Conservation (phyloP, 495 filamentous ascomycete species). For the Aspergillus cavernicola region DNA sequence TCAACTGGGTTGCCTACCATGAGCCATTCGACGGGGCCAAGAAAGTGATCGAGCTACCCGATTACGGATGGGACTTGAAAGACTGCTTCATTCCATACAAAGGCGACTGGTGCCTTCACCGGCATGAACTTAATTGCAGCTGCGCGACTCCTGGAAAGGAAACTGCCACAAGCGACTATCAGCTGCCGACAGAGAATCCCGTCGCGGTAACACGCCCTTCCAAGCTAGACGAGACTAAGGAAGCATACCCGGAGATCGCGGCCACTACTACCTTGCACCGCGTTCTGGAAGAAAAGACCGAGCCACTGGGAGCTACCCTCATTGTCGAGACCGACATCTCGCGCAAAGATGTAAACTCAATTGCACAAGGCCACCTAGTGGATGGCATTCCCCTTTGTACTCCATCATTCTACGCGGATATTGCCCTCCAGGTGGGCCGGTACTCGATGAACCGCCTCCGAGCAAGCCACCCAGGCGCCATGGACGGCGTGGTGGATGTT, state of each 20-base stretch:
- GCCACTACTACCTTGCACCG: constrained; percentile 12
- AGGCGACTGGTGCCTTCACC: not conserved
- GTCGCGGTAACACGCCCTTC: constrained; percentile 27
- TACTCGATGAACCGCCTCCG: constrained; percentile 2
- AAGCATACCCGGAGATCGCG: not conserved
- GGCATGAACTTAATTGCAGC: not conserved
- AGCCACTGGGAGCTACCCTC: constrained; percentile 10
- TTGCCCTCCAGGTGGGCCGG: not conserved
- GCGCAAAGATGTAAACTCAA: constrained; percentile 21
- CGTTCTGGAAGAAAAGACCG: constrained; percentile 20
- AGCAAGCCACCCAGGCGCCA: not conserved
- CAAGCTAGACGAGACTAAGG: not conserved
- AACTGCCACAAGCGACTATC: not conserved
- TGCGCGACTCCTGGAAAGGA: not conserved
- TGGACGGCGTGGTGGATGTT: not conserved
- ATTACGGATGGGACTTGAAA: constrained; percentile 24
- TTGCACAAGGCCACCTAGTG: constrained; percentile 30
- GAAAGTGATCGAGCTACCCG: not conserved
- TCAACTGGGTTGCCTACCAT: constrained; percentile 62
- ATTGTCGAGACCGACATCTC: constrained; percentile 25
- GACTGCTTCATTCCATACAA: constrained; percentile 35
- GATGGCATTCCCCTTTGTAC: constrained; percentile 27
- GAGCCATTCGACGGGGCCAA: not conserved
- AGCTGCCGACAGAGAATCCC: constrained; percentile 21
- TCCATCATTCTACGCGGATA: constrained; percentile 15